These are phyloP conservation scores for Circinella umbellata DNA, from an alignment of 371 early-diverging fungal genomes.

Conservation along the genomic window DNA sequence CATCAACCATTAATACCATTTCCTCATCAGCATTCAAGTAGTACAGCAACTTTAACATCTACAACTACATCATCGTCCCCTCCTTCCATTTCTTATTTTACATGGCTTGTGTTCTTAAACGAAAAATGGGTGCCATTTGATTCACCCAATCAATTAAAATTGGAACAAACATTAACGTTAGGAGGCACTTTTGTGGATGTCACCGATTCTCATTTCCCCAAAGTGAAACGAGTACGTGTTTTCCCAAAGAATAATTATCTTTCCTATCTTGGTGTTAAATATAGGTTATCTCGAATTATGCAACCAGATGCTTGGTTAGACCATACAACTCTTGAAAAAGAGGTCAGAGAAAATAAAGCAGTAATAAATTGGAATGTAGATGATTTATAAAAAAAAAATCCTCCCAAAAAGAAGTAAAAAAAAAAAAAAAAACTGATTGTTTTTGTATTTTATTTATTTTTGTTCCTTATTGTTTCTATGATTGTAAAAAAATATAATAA, in stretches of 20 bases:
- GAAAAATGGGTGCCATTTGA: constrained; percentile 48
- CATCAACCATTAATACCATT: not conserved
- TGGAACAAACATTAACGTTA: constrained; percentile 39
- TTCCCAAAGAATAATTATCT: constrained; percentile 41
- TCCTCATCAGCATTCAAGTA: not conserved
- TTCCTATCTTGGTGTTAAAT: constrained; percentile 44
- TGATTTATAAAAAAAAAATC: not conserved
- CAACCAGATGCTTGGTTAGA: constrained; percentile 44
- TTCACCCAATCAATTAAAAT: constrained; percentile 31
- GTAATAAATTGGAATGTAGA: not conserved
- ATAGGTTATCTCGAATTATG: constrained; percentile 40
- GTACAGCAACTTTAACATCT: not conserved
- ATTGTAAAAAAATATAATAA: too few species aligned
- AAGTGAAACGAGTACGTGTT: constrained; percentile 38
- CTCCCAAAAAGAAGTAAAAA: not conserved
- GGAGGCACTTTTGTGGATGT: constrained; percentile 48
- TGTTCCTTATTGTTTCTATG: too few species aligned
- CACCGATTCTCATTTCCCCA: constrained; percentile 40
- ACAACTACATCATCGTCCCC: not conserved
- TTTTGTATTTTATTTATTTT: too few species aligned
- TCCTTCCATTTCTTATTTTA: constrained; percentile 21
- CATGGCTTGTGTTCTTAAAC: constrained; percentile 43
- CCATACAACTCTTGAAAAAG: constrained; percentile 19
- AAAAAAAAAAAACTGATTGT: too few species aligned
- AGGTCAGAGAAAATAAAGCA: not conserved